phyloP scores from a whole-genome alignment of 1,284 basidiomycete genomes.

The Cryptococcus deneoformans region DNA sequence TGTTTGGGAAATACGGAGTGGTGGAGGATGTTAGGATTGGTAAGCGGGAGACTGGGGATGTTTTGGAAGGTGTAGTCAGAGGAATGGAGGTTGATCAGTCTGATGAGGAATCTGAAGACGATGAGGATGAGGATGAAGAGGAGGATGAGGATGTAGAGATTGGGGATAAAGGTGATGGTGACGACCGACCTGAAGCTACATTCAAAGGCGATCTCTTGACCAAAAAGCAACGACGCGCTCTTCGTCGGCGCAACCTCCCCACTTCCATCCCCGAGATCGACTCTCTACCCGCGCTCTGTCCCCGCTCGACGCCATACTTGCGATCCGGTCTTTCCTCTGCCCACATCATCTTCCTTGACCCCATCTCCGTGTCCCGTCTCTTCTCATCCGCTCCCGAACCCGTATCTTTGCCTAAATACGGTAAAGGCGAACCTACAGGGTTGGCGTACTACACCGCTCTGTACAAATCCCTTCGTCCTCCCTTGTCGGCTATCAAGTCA shows the following conservation, averaged over 20 bases:
- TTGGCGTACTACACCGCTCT: slow-evolving; percentile 65
- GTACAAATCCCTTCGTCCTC: slow-evolving; percentile 65
- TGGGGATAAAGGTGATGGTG: slow-evolving; percentile 21
- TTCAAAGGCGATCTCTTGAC: slow-evolving; percentile 55
- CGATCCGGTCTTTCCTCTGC: slow-evolving; percentile 53
- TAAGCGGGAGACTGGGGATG: slow-evolving; percentile 22
- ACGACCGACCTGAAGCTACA: slow-evolving; percentile 31
- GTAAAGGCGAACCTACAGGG: slow-evolving; percentile 56
- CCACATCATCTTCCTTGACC: slow-evolving; percentile 74
- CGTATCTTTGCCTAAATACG: slow-evolving; percentile 9
- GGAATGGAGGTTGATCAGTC: slow-evolving; percentile 26
- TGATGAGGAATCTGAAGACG: slow-evolving; percentile 29
- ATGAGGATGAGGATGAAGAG: slow-evolving; percentile 44
- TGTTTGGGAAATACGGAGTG: slow-evolving; percentile 72
- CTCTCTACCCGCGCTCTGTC: slow-evolving; percentile 31
- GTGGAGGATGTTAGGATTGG: slow-evolving; percentile 68
- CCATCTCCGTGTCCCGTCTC: slow-evolving; percentile 62
- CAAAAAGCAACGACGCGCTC: slow-evolving; percentile 20
- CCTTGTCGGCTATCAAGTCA: slow-evolving; percentile 64
- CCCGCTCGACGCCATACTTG: slow-evolving; percentile 24
- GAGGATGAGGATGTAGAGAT: slow-evolving; percentile 49
- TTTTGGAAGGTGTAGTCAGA: slow-evolving; percentile 34
- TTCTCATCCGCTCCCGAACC: slow-evolving; percentile 51
- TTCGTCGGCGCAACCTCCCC: slow-evolving; percentile 47
- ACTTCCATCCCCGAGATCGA: slow-evolving; percentile 56